Base-by-base conservation (phyloP, 306 rosid species). In the Myrica gale region DNA sequence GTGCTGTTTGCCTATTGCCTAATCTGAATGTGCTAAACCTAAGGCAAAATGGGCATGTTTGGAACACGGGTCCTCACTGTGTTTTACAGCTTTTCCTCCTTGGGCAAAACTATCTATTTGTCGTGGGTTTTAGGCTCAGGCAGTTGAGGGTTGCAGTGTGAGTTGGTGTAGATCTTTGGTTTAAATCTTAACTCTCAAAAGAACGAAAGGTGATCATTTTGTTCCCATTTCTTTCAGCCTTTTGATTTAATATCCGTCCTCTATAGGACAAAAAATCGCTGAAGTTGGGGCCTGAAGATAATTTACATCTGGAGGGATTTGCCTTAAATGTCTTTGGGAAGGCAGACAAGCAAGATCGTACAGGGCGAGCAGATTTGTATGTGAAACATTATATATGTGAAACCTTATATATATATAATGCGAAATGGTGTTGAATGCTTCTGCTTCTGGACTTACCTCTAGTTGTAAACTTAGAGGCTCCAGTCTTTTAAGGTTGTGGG, bases 261-360 rank as follows among this genome's bases (percentile, higher is more conserved):
- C n/a, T 81, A 23, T 90, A 96, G 99, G 98, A 96, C 86, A 96
- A 96, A 78, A 92, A 92, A 85, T 83, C 94, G 15, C 66, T 91
- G 75, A 74, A 89, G 86, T 66, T 96, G 82, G 96, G 92, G 73
- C 93, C 97, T 62, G 99, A 96, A 78, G 99, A 96, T 79, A 86
- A 78, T 85, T 81, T 96, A 71, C 74, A 92, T 89, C 77, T 96
- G 26, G 99, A 96, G 89, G 99, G 98, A 60, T 96, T 96, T 86
- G 97, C 98, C 77, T 87, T 86, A 79, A 90, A 87, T 82, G 98
- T 92, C 75, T 96, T 96, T 80, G 92, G 76, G 4, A 96, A 89
- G 83, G 99, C 99, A 68, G 99, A 96, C 84, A 96, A 96, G 88
- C 98, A 96, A 81, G 99, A 96, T 80, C 98, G 88, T 79, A 90